Evolutionary conservation across 306 rosid genomes (phyloP).

Genomic region (Trifolium dubium): DNA sequence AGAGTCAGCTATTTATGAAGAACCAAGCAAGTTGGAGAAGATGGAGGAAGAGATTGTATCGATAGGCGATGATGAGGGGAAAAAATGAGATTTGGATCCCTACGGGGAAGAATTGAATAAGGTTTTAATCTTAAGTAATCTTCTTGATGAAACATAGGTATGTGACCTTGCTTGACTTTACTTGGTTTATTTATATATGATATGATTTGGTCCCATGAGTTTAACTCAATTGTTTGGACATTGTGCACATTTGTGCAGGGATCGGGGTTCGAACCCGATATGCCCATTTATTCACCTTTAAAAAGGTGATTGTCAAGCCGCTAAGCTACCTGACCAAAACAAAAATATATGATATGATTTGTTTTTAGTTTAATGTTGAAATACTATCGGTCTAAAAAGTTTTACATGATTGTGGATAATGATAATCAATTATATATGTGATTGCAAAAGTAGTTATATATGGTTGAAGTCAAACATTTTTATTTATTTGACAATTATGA

Average conservation of each 20-base stretch:
- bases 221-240: no score
- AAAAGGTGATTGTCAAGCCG: no score
- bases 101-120: conserved; percentile 85
- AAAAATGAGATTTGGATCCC: conserved; percentile 62
- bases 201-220: no score
- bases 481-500: neutral
- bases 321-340: no score
- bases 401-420: neutral
- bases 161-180: neutral
- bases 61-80: conserved; percentile 39
- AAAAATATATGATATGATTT: no score
- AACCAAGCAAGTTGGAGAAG: conserved; percentile 42
- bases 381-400: no score
- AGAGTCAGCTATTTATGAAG: conserved; percentile 49
- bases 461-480: no score
- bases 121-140: conserved; percentile 64
- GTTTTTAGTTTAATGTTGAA: neutral
- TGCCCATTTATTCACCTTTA: no score
- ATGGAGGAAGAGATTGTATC: conserved; percentile 39
- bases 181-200: no score
- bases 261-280: no score
- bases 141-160: conserved; percentile 67
- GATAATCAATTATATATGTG: neutral
- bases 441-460: no score
- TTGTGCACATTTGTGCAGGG: no score